phyloP scores from a whole-genome alignment of 352 stramenopile genomes.

The Aphanomyces euteiches region DNA sequence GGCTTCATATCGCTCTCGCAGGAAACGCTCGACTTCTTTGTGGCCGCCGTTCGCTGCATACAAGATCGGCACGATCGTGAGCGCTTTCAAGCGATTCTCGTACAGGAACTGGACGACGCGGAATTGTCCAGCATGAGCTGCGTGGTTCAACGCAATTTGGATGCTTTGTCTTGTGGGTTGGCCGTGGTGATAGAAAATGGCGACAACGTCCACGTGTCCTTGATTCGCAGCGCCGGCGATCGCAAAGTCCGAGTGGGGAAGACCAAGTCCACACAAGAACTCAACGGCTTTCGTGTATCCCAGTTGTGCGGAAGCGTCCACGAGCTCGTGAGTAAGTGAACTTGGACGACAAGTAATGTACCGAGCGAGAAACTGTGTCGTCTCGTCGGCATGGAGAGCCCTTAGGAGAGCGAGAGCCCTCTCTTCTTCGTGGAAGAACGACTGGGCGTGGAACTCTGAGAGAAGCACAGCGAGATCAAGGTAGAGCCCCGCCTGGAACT shows the following conservation, averaged over 20 bases:
- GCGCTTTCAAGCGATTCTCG: conserved; percentile 9
- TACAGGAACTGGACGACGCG: conserved; percentile 1
- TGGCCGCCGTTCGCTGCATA: conserved; percentile 3
- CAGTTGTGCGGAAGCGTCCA: neutral
- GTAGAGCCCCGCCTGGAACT: conserved; percentile 4
- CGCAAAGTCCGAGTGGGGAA: conserved; percentile 7
- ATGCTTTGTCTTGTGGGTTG: neutral
- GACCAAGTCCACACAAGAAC: neutral
- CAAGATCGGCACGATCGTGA: conserved; percentile 6
- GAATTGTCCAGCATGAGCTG: conserved; percentile 3
- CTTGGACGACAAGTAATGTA: neutral
- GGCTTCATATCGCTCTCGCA: neutral
- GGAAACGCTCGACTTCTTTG: neutral
- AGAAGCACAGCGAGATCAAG: neutral
- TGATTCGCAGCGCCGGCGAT: neutral
- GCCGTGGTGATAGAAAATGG: neutral
- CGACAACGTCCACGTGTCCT: neutral
- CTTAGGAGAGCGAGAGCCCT: neutral
- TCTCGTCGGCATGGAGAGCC: neutral
- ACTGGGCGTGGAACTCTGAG: neutral
- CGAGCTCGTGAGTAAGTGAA: neutral
- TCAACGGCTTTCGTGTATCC: conserved; percentile 2
- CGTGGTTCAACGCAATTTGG: conserved; percentile 2
- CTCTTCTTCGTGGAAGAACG: neutral
- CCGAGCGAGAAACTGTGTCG: neutral